Percentiles rank a stretch among this genome's conserved stretches.
Evolutionary conservation across 2,329 filamentous ascomycete species (phyloP).

Genomic region (Arthrobotrys iridis): DNA sequence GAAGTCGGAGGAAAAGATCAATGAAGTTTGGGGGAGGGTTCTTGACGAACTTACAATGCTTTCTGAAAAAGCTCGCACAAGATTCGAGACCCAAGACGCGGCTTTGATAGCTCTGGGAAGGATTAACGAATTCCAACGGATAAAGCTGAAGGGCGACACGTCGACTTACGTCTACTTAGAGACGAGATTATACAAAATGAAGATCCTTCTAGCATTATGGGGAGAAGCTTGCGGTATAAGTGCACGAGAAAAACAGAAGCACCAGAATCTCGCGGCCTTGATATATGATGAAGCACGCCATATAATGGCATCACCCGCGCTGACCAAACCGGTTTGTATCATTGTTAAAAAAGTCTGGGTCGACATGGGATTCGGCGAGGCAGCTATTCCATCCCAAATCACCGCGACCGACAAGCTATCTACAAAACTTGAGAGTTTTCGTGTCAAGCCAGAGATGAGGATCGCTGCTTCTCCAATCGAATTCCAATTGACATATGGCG

Average conservation of each 20-base stretch:
- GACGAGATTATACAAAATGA: constrained; percentile 23
- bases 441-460: constrained; percentile 55
- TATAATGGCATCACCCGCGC: constrained; percentile 34
- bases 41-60: constrained; percentile 14
- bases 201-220: constrained; percentile 36
- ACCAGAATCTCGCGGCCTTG: constrained; percentile 31
- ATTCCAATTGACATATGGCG: constrained; percentile 75
- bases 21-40: constrained; percentile 6
- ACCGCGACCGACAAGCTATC: constrained; percentile 40
- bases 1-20: constrained; percentile 44
- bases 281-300: constrained; percentile 29
- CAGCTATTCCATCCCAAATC: not conserved
- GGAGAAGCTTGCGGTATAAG: constrained; percentile 21
- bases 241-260: constrained; percentile 14
- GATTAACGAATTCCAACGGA: constrained; percentile 37
- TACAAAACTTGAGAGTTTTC: constrained; percentile 24
- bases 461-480: constrained; percentile 62
- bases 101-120: constrained; percentile 9
- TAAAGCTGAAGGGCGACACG: constrained; percentile 20
- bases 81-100: constrained; percentile 21
- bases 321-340: constrained; percentile 49
- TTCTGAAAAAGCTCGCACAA: constrained; percentile 18
- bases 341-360: constrained; percentile 55
- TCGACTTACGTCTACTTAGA: constrained; percentile 34
- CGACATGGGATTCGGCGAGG: constrained; percentile 54